Evolutionary conservation across 2,329 filamentous ascomycete genomes (phyloP).

Genomic region (Microsporum ferrugineum): DNA sequence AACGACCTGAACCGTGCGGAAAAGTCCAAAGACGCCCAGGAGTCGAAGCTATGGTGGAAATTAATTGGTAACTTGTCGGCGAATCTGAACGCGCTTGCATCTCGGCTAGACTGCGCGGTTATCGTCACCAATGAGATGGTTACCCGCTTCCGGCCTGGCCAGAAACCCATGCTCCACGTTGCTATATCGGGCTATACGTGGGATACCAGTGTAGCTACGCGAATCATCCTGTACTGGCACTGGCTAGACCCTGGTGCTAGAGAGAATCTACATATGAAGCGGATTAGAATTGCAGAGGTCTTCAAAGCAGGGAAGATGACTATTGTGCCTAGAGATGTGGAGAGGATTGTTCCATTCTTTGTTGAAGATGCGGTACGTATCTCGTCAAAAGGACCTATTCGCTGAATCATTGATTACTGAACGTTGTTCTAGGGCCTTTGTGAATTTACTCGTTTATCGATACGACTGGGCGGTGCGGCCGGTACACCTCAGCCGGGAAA

Average conservation of each 20-base stretch:
- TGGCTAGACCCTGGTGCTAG: slow-evolving; percentile 42
- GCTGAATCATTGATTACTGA: not conserved
- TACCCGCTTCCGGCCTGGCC: slow-evolving; percentile 61
- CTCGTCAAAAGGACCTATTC: not conserved
- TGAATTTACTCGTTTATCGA: not conserved
- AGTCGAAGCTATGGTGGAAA: slow-evolving; percentile 33
- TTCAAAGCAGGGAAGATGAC: slow-evolving; percentile 52
- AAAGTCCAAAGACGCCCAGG: slow-evolving; percentile 9
- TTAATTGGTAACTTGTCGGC: slow-evolving; percentile 56
- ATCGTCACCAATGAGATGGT: slow-evolving; percentile 68
- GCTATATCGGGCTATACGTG: slow-evolving; percentile 65
- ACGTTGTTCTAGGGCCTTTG: not conserved
- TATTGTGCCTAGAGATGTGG: slow-evolving; percentile 18
- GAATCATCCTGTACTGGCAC: slow-evolving; percentile 69
- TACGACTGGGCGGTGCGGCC: not conserved
- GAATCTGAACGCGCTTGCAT: slow-evolving; percentile 58
- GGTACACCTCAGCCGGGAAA: not conserved
- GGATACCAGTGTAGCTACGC: slow-evolving; percentile 64
- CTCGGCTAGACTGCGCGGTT: slow-evolving; percentile 59
- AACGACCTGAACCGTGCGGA: slow-evolving; percentile 25
- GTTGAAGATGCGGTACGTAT: slow-evolving; percentile 26
- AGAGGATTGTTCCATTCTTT: slow-evolving; percentile 30
- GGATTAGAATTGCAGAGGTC: slow-evolving; percentile 50
- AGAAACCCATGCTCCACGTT: slow-evolving; percentile 58
- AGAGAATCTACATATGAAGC: slow-evolving; percentile 33